Evolutionary conservation across 768 basidiomycete species (phyloP).

Genomic region (Mycena polygramma): DNA sequence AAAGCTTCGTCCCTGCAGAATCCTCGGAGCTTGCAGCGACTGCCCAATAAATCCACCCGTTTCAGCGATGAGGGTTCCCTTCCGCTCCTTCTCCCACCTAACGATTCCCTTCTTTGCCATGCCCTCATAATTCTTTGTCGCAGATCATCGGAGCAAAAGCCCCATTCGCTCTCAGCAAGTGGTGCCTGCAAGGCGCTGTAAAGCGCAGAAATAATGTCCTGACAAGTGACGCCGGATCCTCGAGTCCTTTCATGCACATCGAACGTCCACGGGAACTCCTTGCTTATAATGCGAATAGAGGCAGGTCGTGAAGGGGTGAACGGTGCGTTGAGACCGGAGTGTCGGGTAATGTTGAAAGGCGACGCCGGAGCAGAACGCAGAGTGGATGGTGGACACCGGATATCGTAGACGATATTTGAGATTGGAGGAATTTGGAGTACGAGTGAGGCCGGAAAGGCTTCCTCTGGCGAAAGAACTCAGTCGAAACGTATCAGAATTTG

Average conservation of each 20-base stretch:
- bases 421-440: conserved; percentile 23
- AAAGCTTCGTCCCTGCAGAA: conserved; percentile 27
- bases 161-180: conserved; percentile 27
- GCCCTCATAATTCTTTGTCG: conserved; percentile 17
- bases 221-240: conserved; percentile 22
- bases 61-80: not conserved
- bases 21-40: conserved; percentile 25
- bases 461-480: not conserved
- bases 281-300: conserved; percentile 26
- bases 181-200: conserved; percentile 24
- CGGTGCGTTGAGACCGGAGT: conserved; percentile 17
- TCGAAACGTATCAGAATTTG: not conserved
- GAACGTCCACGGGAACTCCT: conserved; percentile 30
- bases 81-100: not conserved
- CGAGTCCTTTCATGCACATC: conserved; percentile 11
- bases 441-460: not conserved
- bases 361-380: conserved; percentile 11
- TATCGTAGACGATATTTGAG: conserved; percentile 26
- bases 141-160: conserved; percentile 22
- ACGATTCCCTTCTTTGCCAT: conserved; percentile 16
- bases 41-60: conserved; percentile 31
- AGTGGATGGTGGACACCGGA: conserved; percentile 21
- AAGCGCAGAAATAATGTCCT: conserved; percentile 14
- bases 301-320: conserved; percentile 13
- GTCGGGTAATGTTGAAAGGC: not conserved